These are phyloP conservation scores for Drechslerella dactyloides DNA, from an alignment of 2,329 filamentous ascomycete species.

Conservation along the genomic window DNA sequence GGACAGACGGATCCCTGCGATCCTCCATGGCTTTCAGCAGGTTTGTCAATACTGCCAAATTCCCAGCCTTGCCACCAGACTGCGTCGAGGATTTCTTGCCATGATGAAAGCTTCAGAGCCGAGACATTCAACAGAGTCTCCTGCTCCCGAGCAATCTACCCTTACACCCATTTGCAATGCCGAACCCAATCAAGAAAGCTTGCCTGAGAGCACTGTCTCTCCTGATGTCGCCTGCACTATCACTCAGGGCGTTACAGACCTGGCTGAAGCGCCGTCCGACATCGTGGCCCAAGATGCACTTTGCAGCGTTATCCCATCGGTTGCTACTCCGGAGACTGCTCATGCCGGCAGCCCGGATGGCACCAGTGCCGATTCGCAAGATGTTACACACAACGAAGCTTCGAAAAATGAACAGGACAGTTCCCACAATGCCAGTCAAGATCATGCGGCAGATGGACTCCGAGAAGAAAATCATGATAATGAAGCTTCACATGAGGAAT, in stretches of 20 bases:
- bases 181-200: slow-evolving; percentile 7
- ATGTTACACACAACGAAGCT: too few species aligned
- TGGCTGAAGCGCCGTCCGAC: too few species aligned
- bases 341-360: too few species aligned
- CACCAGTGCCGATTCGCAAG: too few species aligned
- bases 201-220: neutral
- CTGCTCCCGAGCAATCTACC: slow-evolving; percentile 14
- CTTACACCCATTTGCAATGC: slow-evolving; percentile 7
- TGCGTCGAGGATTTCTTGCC: slow-evolving; percentile 31
- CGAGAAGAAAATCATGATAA: neutral
- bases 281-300: too few species aligned
- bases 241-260: too few species aligned
- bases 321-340: too few species aligned
- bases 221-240: too few species aligned
- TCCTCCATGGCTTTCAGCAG: slow-evolving; percentile 96
- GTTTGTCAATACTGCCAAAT: slow-evolving; percentile 91
- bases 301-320: too few species aligned
- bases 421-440: too few species aligned
- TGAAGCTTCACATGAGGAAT: neutral
- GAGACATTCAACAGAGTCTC: slow-evolving; percentile 32
- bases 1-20: slow-evolving; percentile 93
- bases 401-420: too few species aligned
- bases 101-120: slow-evolving; percentile 16
- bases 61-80: slow-evolving; percentile 58
- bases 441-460: neutral